Percentiles rank a stretch among this genome's conserved stretches.
phyloP scores from a whole-genome alignment of 768 basidiomycete species.

The Pleurotus djamor region DNA sequence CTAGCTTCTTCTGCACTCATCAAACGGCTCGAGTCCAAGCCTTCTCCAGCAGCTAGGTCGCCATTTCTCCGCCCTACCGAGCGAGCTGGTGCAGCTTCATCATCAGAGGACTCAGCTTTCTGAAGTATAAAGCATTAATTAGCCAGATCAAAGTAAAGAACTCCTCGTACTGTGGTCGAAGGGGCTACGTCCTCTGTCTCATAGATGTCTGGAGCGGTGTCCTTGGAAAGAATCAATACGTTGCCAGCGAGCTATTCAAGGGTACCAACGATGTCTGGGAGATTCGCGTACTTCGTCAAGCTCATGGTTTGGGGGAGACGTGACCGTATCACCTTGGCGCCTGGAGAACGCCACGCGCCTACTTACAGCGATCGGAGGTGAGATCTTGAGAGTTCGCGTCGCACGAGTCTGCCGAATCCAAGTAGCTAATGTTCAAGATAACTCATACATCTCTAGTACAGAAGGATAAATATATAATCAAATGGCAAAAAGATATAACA shows the following conservation, averaged over 20 bases:
- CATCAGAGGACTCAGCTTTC: constrained; percentile 67
- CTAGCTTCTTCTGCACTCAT: constrained; percentile 68
- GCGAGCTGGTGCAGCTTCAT: constrained; percentile 49
- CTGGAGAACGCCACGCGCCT: too few species aligned
- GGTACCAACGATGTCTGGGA: constrained; percentile 85
- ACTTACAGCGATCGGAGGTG: background rate
- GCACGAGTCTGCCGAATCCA: background rate
- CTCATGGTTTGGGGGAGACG: constrained; percentile 39
- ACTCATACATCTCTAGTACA: background rate
- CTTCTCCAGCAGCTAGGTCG: constrained; percentile 47
- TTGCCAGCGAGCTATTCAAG: background rate
- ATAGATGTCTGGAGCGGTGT: constrained; percentile 89
- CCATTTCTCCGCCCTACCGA: constrained; percentile 31
- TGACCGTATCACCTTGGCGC: background rate
- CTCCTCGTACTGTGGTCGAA: constrained; percentile 47
- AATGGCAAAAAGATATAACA: too few species aligned
- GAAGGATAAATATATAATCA: background rate
- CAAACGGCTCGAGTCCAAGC: constrained; percentile 65
- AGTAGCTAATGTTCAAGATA: background rate
- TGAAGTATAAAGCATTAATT: constrained; percentile 20
- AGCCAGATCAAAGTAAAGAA: constrained; percentile 16
- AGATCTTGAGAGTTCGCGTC: background rate
- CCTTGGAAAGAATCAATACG: constrained; percentile 39
- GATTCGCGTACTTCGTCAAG: constrained; percentile 77
- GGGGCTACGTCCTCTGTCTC: constrained; percentile 84